Evolutionary conservation across 345 rosid genomes (phyloP).

Genomic region (Carallia pectinifolia): DNA sequence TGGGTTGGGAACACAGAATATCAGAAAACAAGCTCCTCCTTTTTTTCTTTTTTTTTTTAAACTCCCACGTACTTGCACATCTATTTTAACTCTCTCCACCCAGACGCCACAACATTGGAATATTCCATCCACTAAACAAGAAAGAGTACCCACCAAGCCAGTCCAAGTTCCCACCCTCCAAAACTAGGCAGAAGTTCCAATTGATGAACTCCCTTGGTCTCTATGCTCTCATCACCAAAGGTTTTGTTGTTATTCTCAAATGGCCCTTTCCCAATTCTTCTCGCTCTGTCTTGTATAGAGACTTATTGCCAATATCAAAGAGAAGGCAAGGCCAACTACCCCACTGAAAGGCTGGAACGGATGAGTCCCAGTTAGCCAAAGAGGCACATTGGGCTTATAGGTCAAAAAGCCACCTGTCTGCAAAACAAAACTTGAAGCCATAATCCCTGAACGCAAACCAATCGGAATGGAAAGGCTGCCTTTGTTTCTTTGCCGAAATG

Average conservation of each 20-base stretch:
- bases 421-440: slow-evolving; percentile 61
- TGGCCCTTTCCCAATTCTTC: slow-evolving; percentile 11
- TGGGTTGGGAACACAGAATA: no score
- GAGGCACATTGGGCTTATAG: slow-evolving; percentile 40
- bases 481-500: slow-evolving; percentile 51
- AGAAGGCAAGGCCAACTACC: slow-evolving; percentile 57
- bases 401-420: slow-evolving; percentile 61
- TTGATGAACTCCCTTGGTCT: background rate
- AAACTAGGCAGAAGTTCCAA: background rate
- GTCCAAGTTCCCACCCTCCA: background rate
- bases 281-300: slow-evolving; percentile 52
- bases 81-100: no score
- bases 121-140: no score
- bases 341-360: slow-evolving; percentile 85
- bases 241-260: slow-evolving; percentile 1
- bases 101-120: no score
- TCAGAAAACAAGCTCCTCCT: no score
- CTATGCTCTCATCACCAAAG: background rate
- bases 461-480: slow-evolving; percentile 70
- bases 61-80: no score
- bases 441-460: slow-evolving; percentile 67
- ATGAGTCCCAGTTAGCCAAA: slow-evolving; percentile 63
- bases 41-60: no score
- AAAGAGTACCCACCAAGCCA: background rate
- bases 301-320: slow-evolving; percentile 49